These are phyloP conservation scores for Colletotrichum lentis DNA, from an alignment of 2,329 filamentous ascomycete genomes.

Conservation along the genomic window DNA sequence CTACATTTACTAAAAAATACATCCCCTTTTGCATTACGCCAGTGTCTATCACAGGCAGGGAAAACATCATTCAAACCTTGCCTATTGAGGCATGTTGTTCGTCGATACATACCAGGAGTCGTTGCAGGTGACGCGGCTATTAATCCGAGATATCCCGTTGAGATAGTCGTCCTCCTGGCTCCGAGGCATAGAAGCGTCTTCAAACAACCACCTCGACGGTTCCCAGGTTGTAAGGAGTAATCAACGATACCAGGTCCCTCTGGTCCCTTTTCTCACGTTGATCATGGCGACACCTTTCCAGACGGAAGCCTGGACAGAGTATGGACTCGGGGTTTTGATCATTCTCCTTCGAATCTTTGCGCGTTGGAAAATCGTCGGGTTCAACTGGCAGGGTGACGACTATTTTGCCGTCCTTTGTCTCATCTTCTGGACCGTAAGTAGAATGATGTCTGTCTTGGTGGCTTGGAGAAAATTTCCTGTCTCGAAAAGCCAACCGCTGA, in stretches of 20 bases:
- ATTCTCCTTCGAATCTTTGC: slow-evolving; percentile 52
- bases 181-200: not conserved
- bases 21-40: not conserved
- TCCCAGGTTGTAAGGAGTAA: not conserved
- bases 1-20: not conserved
- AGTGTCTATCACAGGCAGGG: slow-evolving; percentile 9
- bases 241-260: not conserved
- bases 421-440: slow-evolving; percentile 50
- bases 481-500: not conserved
- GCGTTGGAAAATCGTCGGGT: slow-evolving; percentile 50
- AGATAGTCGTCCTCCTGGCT: not conserved
- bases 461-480: too few species aligned
- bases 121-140: slow-evolving; percentile 2
- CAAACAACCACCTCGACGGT: not conserved
- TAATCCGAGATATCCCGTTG: slow-evolving; percentile 16
- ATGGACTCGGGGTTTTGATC: slow-evolving; percentile 50
- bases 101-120: not conserved
- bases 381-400: slow-evolving; percentile 55
- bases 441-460: too few species aligned
- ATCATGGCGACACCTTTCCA: slow-evolving; percentile 52
- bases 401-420: slow-evolving; percentile 50
- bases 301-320: slow-evolving; percentile 55
- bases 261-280: not conserved
- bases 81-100: not conserved
- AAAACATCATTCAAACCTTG: not conserved